These are phyloP conservation scores for Ustilago cynodontis DNA, from an alignment of 1,284 basidiomycete genomes.

Conservation along the genomic window DNA sequence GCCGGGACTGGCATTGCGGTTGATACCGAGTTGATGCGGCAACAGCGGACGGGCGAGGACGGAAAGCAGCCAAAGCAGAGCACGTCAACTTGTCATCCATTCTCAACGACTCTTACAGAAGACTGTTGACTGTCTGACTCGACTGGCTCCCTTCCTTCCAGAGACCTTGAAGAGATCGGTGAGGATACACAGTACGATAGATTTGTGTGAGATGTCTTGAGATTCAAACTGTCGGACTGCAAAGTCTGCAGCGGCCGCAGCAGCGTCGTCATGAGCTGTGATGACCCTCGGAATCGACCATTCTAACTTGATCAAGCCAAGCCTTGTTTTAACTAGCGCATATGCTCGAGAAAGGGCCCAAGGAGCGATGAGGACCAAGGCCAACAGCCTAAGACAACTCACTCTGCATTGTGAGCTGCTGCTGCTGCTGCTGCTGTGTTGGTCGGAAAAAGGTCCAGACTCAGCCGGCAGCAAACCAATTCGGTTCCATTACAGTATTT, in stretches of 20 bases:
- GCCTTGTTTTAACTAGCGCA: neutral
- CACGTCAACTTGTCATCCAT: neutral
- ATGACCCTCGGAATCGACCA: neutral
- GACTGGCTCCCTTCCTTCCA: neutral
- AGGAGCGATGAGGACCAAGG: no score
- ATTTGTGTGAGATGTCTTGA: neutral
- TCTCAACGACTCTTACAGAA: no score
- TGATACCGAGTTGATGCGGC: neutral
- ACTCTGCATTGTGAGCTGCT: no score
- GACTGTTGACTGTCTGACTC: neutral
- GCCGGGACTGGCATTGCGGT: neutral
- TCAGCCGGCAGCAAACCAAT: neutral
- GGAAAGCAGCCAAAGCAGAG: neutral
- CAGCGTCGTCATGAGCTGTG: neutral
- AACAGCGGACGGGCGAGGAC: neutral
- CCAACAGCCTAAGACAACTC: no score
- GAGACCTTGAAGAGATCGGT: no score
- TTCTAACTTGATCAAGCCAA: neutral
- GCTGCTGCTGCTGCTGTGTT: neutral
- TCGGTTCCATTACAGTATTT: neutral
- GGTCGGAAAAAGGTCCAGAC: neutral
- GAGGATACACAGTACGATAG: no score
- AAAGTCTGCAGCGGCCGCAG: neutral
- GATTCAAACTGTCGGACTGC: constrained; percentile 4
- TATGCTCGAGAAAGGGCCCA: no score